Evolutionary conservation across 306 rosid genomes (phyloP), one percentile per base, ranked within the genome.

Genomic region (Gleditsia sinensis): DNA sequence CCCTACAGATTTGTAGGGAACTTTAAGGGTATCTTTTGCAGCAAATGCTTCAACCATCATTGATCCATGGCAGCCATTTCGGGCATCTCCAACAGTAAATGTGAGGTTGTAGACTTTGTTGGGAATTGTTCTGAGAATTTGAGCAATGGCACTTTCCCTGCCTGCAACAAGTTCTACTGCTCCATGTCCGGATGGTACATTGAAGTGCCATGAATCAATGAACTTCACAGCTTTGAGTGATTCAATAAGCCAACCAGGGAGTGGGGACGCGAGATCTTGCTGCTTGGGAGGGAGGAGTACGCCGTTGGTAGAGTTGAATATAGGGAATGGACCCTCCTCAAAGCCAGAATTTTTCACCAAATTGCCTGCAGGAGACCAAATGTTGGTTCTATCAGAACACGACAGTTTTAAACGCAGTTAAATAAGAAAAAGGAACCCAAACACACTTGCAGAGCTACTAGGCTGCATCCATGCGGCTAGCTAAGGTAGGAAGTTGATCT

Each of bases 41-140:
- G 96, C 99, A 56, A 94, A 94, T 30, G 95, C 99, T 62, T 94
- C 98, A 27, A 94, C 88, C 92, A 88, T 70, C 99, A 95, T 95
- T 2, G 96, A 86, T 60, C 99, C 99, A 3, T 90, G 97, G 66
- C 98, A 95, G 32, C 97, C 98, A 43, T 95, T 95, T 77, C 71
- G 92, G 14, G 96, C 97, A 5, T 95, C 99, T 1, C 98, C 99
- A 8, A 95, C 51, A 0, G 86, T 40, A 77, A 95, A 95, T n/a
- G 84, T 71, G 72, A 95, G 83, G 71, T 23, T 77, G 84, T 95
- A 95, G 71, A 67, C 12, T 74, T 82, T 87, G 83, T 83, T 76
- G 10, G 90, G 83, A 28, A 82, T 63, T 0, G 98, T 95, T 81
- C 90, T 84, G 67, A 95, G 66, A 7, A 95, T 37, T 79, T 95